Evolutionary conservation across 2,329 filamentous ascomycete genomes (phyloP).

Genomic region (Aspergillus floridensis): DNA sequence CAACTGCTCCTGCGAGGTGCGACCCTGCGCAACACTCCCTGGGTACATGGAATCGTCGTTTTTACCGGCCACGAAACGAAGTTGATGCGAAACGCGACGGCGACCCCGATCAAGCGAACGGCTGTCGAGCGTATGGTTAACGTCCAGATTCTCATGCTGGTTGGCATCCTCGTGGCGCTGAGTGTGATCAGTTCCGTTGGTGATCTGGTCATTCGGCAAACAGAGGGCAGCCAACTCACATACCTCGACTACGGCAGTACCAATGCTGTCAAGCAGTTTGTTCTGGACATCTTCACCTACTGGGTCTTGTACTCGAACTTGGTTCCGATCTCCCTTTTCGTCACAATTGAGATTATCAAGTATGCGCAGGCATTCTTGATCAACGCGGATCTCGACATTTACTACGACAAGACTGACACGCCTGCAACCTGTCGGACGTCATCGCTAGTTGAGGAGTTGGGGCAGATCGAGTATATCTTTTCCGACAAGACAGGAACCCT

Average conservation of each 20-base stretch:
- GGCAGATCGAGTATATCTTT: constrained; percentile 98
- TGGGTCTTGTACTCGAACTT: constrained; percentile 97
- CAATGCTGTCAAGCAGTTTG: constrained; percentile 74
- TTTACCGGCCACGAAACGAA: constrained; percentile 99
- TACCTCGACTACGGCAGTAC: constrained; percentile 70
- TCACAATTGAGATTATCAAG: constrained; percentile 96
- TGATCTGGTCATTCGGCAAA: constrained; percentile 75
- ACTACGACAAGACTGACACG: constrained; percentile 92
- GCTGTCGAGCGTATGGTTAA: constrained; percentile 95
- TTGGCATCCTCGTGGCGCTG: constrained; percentile 76
- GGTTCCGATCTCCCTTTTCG: constrained; percentile 95
- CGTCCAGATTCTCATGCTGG: constrained; percentile 83
- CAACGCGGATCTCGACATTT: constrained; percentile 96
- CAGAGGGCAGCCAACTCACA: constrained; percentile 58
- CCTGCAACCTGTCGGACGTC: constrained; percentile 95
- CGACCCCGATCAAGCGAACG: constrained; percentile 94
- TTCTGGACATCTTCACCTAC: constrained; percentile 93
- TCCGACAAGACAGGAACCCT: constrained; percentile 96
- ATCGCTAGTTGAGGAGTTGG: constrained; percentile 91
- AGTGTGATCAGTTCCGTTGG: constrained; percentile 90
- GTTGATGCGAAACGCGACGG: constrained; percentile 96
- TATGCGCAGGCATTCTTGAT: constrained; percentile 98
- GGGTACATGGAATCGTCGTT: constrained; percentile 93
- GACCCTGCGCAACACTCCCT: constrained; percentile 91
- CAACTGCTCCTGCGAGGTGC: constrained; percentile 90